A percentile compares a stretch with the other conserved stretches of the same genome.
phyloP scores from a whole-genome alignment of 2,329 filamentous ascomycete genomes.

The Pestalotiopsis fici region DNA sequence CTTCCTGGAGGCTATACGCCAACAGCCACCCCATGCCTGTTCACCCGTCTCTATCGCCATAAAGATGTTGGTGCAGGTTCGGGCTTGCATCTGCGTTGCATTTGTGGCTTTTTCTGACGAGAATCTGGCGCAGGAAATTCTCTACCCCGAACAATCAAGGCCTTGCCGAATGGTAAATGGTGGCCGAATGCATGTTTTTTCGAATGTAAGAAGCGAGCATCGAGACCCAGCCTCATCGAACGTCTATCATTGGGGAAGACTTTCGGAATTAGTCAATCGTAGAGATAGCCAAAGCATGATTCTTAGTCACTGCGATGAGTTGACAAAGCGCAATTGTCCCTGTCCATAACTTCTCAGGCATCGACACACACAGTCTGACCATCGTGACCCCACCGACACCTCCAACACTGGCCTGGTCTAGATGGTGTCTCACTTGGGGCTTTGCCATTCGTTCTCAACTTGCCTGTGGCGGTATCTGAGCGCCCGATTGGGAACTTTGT shows the following conservation, averaged over 20 bases:
- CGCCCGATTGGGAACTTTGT: not conserved
- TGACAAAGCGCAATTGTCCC: no score
- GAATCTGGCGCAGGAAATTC: not conserved
- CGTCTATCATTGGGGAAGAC: no score
- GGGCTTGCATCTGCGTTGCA: not conserved
- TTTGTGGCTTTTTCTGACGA: not conserved
- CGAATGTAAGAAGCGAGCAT: no score
- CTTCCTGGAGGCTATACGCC: not conserved
- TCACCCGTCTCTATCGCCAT: not conserved
- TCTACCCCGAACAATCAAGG: not conserved
- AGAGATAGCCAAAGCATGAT: no score
- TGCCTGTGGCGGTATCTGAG: not conserved
- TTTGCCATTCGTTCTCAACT: not conserved
- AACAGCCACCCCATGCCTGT: not conserved
- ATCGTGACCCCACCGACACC: not conserved
- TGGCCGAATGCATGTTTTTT: no score
- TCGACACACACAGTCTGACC: not conserved
- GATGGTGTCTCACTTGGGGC: not conserved
- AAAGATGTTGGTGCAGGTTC: not conserved
- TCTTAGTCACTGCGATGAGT: no score
- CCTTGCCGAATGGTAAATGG: not conserved
- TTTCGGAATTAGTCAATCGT: no score
- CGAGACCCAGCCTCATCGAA: no score
- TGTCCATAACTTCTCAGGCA: no score
- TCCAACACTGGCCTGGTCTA: not conserved